Percentiles rank a stretch among this genome's conserved stretches.
phyloP scores from a whole-genome alignment of 2,329 filamentous ascomycete species.

The Myotisia sp. region DNA sequence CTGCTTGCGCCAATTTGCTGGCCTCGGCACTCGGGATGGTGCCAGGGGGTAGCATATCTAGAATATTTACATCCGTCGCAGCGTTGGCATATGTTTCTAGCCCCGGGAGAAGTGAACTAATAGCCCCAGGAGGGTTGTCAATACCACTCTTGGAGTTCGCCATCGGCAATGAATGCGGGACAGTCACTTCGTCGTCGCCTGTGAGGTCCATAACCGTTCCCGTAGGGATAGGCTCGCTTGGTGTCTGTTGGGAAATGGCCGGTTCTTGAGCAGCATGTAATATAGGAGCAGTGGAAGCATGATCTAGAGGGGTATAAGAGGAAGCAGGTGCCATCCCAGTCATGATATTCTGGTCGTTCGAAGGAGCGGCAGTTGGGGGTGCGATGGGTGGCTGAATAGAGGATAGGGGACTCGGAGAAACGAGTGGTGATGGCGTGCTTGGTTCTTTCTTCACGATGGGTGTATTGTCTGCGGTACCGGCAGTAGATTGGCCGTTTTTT shows the following conservation, averaged over 20 bases:
- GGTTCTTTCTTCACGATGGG: no score
- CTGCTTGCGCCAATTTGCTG: conserved; percentile 6
- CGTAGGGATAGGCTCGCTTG: no score
- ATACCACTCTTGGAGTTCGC: conserved; percentile 11
- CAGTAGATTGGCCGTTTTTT: conserved; percentile 1
- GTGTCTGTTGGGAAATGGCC: background rate
- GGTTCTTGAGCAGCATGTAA: background rate
- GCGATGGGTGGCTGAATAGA: no score
- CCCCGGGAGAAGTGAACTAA: conserved; percentile 19
- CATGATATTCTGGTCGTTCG: no score
- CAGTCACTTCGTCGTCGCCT: background rate
- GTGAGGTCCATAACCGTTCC: background rate
- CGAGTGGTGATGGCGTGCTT: no score
- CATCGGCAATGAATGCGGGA: conserved; percentile 5
- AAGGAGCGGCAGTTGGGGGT: no score
- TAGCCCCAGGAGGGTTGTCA: conserved; percentile 11
- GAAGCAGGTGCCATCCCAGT: no score
- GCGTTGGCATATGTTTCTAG: conserved; percentile 22
- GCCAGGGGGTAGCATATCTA: conserved; percentile 21
- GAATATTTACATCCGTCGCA: conserved; percentile 24
- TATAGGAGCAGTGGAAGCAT: no score
- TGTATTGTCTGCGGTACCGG: no score
- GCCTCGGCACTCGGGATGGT: background rate
- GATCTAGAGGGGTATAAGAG: no score
- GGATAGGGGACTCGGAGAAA: no score